Evolutionary conservation across 2,329 filamentous ascomycete species (phyloP).

Genomic region (Aureobasidium sp.): DNA sequence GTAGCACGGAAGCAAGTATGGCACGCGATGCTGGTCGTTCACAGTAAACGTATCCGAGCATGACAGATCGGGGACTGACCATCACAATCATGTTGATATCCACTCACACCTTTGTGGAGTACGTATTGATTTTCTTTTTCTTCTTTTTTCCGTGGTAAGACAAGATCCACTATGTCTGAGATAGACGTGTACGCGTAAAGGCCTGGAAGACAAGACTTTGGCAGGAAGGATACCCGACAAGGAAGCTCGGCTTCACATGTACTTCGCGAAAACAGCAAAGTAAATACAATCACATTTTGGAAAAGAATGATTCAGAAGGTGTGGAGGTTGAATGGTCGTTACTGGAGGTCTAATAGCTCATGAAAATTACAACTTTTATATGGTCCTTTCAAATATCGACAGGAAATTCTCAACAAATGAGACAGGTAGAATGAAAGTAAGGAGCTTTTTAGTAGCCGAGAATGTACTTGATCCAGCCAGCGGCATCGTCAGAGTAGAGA

Average conservation of each 20-base stretch:
- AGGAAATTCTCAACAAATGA: background rate
- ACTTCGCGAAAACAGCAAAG: background rate
- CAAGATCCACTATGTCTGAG: background rate
- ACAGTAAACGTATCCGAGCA: background rate
- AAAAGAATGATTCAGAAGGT: background rate
- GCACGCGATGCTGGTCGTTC: background rate
- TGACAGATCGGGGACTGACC: background rate
- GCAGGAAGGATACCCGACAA: background rate
- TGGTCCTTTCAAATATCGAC: background rate
- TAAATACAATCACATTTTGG: background rate
- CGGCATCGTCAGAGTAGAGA: conserved; percentile 24
- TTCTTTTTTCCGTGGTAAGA: background rate
- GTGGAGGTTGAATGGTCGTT: background rate
- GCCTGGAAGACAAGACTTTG: background rate
- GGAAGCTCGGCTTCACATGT: background rate
- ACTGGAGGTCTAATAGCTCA: background rate
- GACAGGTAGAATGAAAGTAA: background rate
- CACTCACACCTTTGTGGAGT: background rate
- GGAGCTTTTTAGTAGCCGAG: conserved; percentile 3
- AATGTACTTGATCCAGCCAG: conserved; percentile 20
- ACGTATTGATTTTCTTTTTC: background rate
- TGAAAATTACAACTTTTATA: conserved; percentile 3
- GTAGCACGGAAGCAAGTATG: too few relatives aligned
- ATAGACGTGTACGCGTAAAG: background rate
- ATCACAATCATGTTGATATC: background rate